Evolutionary conservation across 345 rosid species (phyloP).

Genomic region (Litchi chinensis): DNA sequence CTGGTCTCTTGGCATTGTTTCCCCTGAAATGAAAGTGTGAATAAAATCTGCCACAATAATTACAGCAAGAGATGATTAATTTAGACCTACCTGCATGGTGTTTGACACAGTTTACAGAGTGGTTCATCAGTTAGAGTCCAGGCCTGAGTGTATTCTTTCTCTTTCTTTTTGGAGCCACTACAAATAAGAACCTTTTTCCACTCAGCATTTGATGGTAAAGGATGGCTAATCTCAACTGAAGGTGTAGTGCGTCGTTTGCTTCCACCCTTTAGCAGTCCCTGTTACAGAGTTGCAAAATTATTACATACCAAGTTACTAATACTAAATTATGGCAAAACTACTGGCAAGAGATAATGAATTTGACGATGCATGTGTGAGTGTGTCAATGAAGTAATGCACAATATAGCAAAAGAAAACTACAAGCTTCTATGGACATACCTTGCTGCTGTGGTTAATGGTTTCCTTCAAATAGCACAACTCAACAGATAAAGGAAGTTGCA

Average conservation of each 20-base stretch:
- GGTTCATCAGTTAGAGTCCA: slow-evolving; percentile 75
- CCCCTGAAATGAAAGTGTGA: slow-evolving; percentile 50
- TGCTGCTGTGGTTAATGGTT: slow-evolving; percentile 59
- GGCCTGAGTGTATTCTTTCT: slow-evolving; percentile 78
- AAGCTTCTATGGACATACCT: slow-evolving; percentile 45
- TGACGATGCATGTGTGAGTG: neutral
- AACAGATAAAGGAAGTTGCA: slow-evolving; percentile 81
- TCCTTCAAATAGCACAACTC: slow-evolving; percentile 90
- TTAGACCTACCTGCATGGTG: slow-evolving; percentile 67
- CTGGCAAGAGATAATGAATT: slow-evolving; percentile 1
- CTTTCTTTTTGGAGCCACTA: slow-evolving; percentile 55
- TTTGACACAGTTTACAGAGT: slow-evolving; percentile 95
- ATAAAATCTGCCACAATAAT: slow-evolving; percentile 12
- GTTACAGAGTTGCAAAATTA: slow-evolving; percentile 23
- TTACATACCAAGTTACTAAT: slow-evolving; percentile 19
- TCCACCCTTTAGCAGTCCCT: slow-evolving; percentile 92
- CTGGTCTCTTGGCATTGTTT: slow-evolving; percentile 68
- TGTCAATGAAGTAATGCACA: neutral
- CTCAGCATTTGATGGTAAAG: slow-evolving; percentile 73
- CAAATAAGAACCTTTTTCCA: slow-evolving; percentile 71
- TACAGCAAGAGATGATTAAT: slow-evolving; percentile 19
- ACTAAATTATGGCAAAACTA: neutral
- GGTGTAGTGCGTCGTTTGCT: slow-evolving; percentile 87
- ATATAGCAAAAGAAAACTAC: neutral
- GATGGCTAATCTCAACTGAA: slow-evolving; percentile 58